These are phyloP conservation scores for Saitozyma sp. DNA, from an alignment of 768 basidiomycete species.

Conservation along the genomic window DNA sequence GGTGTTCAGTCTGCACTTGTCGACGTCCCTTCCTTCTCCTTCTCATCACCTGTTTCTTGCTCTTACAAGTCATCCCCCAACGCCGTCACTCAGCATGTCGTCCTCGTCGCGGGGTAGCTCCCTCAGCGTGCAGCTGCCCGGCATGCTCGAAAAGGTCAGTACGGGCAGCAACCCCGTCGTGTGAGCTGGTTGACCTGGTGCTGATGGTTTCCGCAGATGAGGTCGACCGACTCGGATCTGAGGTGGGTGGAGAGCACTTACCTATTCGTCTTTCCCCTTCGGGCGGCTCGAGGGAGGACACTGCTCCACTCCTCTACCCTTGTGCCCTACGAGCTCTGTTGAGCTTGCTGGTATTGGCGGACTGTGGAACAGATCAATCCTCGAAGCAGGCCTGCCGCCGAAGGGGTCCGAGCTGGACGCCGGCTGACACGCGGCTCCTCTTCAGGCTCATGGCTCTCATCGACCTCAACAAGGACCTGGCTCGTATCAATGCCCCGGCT, in stretches of 20 bases:
- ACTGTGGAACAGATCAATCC: too few relatives aligned
- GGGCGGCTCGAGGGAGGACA: too few relatives aligned
- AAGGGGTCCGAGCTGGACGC: too few relatives aligned
- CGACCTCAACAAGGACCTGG: constrained; percentile 87
- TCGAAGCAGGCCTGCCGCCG: too few relatives aligned
- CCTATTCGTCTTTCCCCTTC: too few relatives aligned
- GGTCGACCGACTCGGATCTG: constrained; percentile 43
- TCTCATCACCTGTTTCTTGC: too few relatives aligned
- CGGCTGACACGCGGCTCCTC: neutral
- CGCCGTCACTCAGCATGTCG: neutral
- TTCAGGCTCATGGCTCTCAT: constrained; percentile 92
- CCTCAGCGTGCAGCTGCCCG: constrained; percentile 12
- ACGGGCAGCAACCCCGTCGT: neutral
- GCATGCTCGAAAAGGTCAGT: constrained; percentile 37
- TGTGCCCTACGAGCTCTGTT: too few relatives aligned
- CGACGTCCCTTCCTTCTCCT: too few relatives aligned
- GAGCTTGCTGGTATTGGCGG: too few relatives aligned
- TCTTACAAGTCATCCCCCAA: too few relatives aligned
- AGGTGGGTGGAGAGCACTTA: constrained; percentile 17
- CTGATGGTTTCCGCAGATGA: constrained; percentile 31
- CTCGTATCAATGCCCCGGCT: constrained; percentile 61
- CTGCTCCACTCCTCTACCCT: too few relatives aligned
- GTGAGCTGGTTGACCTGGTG: neutral
- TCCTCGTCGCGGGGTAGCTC: constrained; percentile 8
- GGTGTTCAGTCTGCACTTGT: too few relatives aligned